Base-by-base conservation (phyloP, 129 eudicot species). In the Saussurea involucrata region DNA sequence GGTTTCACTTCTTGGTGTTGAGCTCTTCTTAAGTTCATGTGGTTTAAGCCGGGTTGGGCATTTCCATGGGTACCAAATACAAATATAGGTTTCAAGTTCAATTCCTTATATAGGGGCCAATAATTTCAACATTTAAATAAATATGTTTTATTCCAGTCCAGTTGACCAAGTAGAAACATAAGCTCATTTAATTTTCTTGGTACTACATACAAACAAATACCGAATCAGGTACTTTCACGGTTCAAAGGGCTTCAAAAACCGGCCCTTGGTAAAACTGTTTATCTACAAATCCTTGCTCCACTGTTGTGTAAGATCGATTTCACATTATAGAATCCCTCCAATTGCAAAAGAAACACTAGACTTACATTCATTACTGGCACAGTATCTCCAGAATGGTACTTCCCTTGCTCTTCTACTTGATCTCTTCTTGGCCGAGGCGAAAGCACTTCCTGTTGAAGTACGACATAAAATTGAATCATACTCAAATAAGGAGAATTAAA, bases 391-490 rank as follows among this genome's bases (percentile, higher is more conserved):
- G 68, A 66, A n/a, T n/a, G n/a, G n/a, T n/a, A n/a, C n/a, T n/a
- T n/a, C n/a, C n/a, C n/a, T n/a, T n/a, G n/a, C n/a, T n/a, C n/a
- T n/a, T n/a, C n/a, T n/a, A n/a, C n/a, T n/a, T n/a, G n/a, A n/a
- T n/a, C n/a, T n/a, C n/a, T n/a, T n/a, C n/a, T n/a, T n/a, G n/a
- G n/a, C n/a, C n/a, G n/a, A n/a, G n/a, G n/a, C n/a, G n/a, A n/a
- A 55, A 69, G 72, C 42, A 46, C 75, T 73, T 74, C 86, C 94
- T 86, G 84, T 61, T 27, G n/a, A 79, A 32, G 67, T 31, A 49
- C 71, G 42, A 63, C 71, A 75, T 24, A 63, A 17, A 31, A 42
- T 20, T 60, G 29, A 58, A 11, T 24, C 22, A 25, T 60, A 28
- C 63, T 78, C 63, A 13, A 34, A 37, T 11, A 60, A 78, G 24